phyloP scores from a whole-genome alignment of 2,329 filamentous ascomycete genomes.

The Penicillium sp. region DNA sequence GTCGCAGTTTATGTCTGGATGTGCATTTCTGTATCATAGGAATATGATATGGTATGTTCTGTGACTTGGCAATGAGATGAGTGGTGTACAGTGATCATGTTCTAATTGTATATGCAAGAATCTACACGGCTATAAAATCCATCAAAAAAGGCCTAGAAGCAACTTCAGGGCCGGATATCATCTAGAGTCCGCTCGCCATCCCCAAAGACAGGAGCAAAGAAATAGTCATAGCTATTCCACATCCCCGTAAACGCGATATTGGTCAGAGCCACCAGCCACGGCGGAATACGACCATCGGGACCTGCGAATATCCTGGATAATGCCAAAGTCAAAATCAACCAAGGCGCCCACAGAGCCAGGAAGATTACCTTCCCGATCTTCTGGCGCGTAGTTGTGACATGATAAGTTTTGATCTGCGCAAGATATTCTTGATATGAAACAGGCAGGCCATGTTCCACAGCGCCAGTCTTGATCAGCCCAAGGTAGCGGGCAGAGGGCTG shows the following conservation, averaged over 20 bases:
- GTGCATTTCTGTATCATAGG: not conserved
- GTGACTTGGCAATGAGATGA: not conserved
- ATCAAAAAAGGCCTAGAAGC: not conserved
- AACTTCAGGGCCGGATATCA: constrained; percentile 15
- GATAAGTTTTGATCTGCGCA: constrained; percentile 67
- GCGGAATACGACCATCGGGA: constrained; percentile 65
- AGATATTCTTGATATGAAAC: constrained; percentile 75
- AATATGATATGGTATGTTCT: not conserved
- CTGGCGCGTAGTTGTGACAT: constrained; percentile 66
- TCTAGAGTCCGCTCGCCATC: constrained; percentile 72
- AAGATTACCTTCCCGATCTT: constrained; percentile 64
- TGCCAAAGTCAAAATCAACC: constrained; percentile 56
- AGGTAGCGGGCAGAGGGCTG: constrained; percentile 84
- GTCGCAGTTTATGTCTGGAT: not conserved
- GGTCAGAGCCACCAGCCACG: constrained; percentile 61
- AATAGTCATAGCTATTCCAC: constrained; percentile 65
- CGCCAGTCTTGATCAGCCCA: constrained; percentile 74
- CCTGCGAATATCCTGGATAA: constrained; percentile 54
- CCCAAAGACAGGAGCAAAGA: constrained; percentile 70
- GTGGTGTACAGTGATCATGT: not conserved
- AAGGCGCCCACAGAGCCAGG: constrained; percentile 58
- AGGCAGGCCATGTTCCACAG: constrained; percentile 76
- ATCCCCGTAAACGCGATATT: constrained; percentile 56
- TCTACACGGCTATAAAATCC: not conserved
- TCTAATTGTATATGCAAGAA: constrained; percentile 2